Evolutionary conservation across 2,329 filamentous ascomycete genomes (phyloP), one percentile per base, ranked within the genome.

Genomic region (Pseudogymnoascus sp.): DNA sequence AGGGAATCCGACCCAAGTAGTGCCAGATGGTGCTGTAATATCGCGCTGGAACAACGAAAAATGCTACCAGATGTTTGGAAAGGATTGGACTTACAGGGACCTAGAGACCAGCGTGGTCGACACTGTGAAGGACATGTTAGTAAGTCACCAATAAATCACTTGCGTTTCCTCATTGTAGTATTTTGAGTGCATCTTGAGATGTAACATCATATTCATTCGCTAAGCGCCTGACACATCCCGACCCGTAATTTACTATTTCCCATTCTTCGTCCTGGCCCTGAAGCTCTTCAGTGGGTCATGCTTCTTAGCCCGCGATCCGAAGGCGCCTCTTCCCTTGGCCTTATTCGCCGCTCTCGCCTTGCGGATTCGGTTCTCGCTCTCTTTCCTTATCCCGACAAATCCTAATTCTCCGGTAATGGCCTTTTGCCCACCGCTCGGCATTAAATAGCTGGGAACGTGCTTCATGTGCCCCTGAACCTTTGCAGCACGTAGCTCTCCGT

Each of bases 391-490:
- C 0, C 88, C 85, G 35, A 96, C 90, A 69, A 91, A 94, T 1
- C 90, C 90, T 61, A 92, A 80, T 63, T 90, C 82, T 12, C 80
- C 77, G 35, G 82, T 82, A 60, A 90, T 76, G 0, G 82, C 86
- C 70, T 88, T 87, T 73, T 85, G 88, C 42, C 87, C 87, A 71
- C 84, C 92, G 71, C 75, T 77, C 0, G 94, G 94, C 69, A 99
- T 79, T 60, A 99, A 77, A 72, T 99, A 99, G 55, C 97, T 92
- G 0, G 94, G 94, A 1, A 99, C 89, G 73, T 97, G 90, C 76
- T 91, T 95, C 66, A 99, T 78, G 78, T 99, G 94, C 6, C 89
- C 83, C 75, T 97, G 92, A 52, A 92, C 86, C 63, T 90, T 81
- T 12, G 92, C 90, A 25, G 92, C 87, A 64, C 92, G 84, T 62